Percentiles rank a stretch among this genome's conserved stretches.
phyloP scores from a whole-genome alignment of 257 asterid genomes.

The Solanum sejunctum region DNA sequence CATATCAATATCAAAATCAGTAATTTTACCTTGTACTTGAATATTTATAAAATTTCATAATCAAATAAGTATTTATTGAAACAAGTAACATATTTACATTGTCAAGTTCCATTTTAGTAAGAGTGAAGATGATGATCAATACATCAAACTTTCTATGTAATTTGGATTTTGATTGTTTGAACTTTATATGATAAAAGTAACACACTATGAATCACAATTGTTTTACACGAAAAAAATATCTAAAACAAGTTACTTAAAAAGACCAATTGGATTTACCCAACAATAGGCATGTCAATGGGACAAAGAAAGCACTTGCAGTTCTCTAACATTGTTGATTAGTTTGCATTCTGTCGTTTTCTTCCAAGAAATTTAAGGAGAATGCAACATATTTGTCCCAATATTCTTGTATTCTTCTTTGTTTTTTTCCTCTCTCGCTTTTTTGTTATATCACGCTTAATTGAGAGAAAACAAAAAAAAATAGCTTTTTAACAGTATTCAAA shows the following conservation, averaged over 20 bases:
- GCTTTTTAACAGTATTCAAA: no score
- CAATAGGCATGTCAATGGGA: neutral
- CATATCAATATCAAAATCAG: no score
- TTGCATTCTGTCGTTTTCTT: neutral
- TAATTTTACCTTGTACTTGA: no score
- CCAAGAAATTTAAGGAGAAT: neutral
- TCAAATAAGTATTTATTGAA: no score
- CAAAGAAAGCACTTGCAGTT: neutral
- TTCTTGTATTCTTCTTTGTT: neutral
- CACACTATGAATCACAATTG: neutral
- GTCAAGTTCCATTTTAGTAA: no score
- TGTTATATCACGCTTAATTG: neutral
- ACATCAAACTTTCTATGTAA: no score
- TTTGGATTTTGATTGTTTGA: no score
- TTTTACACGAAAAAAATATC: neutral
- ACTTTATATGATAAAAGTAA: no score
- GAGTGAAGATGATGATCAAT: no score
- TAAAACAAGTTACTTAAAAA: neutral
- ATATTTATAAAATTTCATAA: no score
- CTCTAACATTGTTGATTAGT: neutral
- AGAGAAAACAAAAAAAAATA: neutral
- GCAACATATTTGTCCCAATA: neutral
- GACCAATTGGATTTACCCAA: neutral
- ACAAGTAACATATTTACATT: no score
- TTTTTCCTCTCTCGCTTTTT: neutral